Conservation (phyloP, 768 basidiomycete genomes). For the Naganishia friedmannii region DNA sequence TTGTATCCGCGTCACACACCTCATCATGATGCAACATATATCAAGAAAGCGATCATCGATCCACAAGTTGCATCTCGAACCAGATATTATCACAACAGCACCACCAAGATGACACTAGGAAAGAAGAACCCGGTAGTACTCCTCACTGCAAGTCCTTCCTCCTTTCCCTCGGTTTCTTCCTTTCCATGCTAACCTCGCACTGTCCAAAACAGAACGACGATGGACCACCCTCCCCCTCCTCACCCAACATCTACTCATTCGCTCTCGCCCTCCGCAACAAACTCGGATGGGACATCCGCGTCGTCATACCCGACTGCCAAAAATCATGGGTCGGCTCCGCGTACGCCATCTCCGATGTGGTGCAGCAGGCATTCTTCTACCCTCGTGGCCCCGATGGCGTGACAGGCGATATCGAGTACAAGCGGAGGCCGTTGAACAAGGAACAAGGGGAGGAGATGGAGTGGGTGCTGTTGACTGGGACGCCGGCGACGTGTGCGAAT, state of each 20-base stretch:
- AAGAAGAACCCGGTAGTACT: slow-evolving; percentile 42
- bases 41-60: background rate
- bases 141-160: slow-evolving; percentile 42
- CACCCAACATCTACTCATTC: slow-evolving; percentile 54
- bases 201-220: slow-evolving; percentile 51
- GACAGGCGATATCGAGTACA: slow-evolving; percentile 63
- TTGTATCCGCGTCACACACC: background rate
- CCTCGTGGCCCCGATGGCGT: slow-evolving; percentile 50
- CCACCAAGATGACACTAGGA: slow-evolving; percentile 7
- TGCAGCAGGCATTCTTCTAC: slow-evolving; percentile 51
- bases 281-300: slow-evolving; percentile 51
- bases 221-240: slow-evolving; percentile 51
- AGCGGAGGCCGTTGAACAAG: slow-evolving; percentile 66
- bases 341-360: slow-evolving; percentile 50
- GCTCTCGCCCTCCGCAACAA: slow-evolving; percentile 42
- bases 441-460: slow-evolving; percentile 68
- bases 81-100: too few relatives aligned
- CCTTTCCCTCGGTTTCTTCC: background rate
- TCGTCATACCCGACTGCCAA: slow-evolving; percentile 53
- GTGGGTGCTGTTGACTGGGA: slow-evolving; percentile 85
- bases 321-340: slow-evolving; percentile 52
- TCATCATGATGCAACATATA: background rate
- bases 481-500: slow-evolving; percentile 81
- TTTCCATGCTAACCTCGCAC: background rate
- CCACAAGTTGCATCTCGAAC: too few relatives aligned